Percentiles rank a stretch among this genome's conserved stretches.
Evolutionary conservation across 2,329 filamentous ascomycete genomes (phyloP).

Genomic region (Neofusicoccum sp.): DNA sequence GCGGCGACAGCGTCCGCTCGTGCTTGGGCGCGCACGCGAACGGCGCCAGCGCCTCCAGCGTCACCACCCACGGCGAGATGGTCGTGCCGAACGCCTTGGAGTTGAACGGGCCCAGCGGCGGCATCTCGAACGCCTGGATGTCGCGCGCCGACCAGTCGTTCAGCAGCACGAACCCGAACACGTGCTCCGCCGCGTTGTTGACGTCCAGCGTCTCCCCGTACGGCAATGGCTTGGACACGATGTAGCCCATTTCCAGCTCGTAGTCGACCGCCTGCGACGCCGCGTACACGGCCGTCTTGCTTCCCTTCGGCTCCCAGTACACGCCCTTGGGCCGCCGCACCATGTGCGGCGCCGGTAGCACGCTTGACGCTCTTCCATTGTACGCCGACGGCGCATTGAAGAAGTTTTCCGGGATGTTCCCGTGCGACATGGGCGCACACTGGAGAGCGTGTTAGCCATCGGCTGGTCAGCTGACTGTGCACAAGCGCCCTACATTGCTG

Average conservation of each 20-base stretch:
- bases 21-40: constrained; percentile 27
- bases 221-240: constrained; percentile 43
- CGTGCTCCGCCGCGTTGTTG: constrained; percentile 50
- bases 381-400: constrained; percentile 50
- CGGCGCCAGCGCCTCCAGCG: constrained; percentile 55
- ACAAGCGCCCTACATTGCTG: constrained; percentile 45
- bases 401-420: constrained; percentile 23
- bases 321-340: constrained; percentile 28
- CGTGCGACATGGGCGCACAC: constrained; percentile 2
- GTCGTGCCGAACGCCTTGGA: constrained; percentile 60
- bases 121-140: constrained; percentile 62
- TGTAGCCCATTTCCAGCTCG: constrained; percentile 50
- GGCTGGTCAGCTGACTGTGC: background rate
- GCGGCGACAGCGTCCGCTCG: constrained; percentile 18
- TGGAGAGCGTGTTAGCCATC: background rate
- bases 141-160: constrained; percentile 66
- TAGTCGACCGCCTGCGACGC: constrained; percentile 46
- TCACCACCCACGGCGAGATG: constrained; percentile 62
- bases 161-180: constrained; percentile 62
- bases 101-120: constrained; percentile 60
- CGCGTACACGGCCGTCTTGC: constrained; percentile 51
- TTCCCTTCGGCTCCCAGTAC: constrained; percentile 30
- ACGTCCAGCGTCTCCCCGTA: constrained; percentile 41
- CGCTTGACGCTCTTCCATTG: constrained; percentile 54
- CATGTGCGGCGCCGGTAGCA: constrained; percentile 49